Evolutionary conservation across 495 filamentous ascomycete genomes (phyloP).

Genomic region (Sphaerosporella brunnea): DNA sequence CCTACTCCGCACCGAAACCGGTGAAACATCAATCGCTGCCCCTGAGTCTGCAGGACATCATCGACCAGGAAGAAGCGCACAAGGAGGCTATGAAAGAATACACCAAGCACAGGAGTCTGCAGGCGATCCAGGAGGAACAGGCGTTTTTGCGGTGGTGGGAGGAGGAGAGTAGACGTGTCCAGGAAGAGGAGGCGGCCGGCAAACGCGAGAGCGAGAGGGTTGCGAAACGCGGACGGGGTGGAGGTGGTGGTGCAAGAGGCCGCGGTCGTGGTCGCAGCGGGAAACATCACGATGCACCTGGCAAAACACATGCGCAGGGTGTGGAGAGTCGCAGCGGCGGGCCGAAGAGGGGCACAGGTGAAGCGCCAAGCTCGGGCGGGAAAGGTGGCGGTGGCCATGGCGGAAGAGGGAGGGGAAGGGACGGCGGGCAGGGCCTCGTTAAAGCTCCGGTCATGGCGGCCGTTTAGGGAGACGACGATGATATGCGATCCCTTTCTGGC

Average conservation of each 20-base stretch:
- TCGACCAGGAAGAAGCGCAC: conserved; percentile 67
- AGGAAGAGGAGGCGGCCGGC: conserved; percentile 19
- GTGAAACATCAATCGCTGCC: conserved; percentile 31
- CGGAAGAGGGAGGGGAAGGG: too few species aligned
- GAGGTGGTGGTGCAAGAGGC: conserved; percentile 6
- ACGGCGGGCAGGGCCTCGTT: too few species aligned
- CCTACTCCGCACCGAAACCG: conserved; percentile 20
- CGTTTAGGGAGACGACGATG: too few species aligned
- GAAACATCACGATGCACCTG: too few species aligned
- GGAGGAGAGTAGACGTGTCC: conserved; percentile 56
- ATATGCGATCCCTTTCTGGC: too few species aligned
- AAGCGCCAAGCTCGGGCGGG: too few species aligned
- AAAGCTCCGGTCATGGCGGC: too few species aligned
- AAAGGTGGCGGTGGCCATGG: too few species aligned
- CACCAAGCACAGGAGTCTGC: conserved; percentile 63
- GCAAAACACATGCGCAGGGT: too few species aligned
- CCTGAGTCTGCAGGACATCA: conserved; percentile 69
- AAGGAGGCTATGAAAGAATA: conserved; percentile 69
- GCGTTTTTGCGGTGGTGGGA: conserved; percentile 99
- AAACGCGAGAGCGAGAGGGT: not conserved
- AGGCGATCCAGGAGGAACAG: conserved; percentile 92
- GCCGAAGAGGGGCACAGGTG: too few species aligned
- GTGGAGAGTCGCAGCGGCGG: too few species aligned
- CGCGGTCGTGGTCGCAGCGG: conserved; percentile 3
- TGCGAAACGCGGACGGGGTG: conserved; percentile 1